Evolutionary conservation across 306 rosid species (phyloP).

Genomic region (Cercis canadensis): DNA sequence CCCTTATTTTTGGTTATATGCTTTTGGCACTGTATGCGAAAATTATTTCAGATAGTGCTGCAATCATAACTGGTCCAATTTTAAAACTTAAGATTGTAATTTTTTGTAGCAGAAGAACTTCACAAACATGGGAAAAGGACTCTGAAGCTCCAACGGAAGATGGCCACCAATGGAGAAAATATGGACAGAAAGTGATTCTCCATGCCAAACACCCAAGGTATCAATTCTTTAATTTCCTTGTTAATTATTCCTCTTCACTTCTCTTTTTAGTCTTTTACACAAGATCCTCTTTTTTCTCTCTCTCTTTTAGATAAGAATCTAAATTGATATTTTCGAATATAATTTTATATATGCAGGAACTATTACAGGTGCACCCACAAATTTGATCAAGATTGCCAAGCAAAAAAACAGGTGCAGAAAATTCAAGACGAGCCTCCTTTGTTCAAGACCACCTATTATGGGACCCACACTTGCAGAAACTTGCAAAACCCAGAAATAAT

Average conservation of each 20-base stretch:
- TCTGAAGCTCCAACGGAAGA: conserved; percentile 49
- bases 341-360: conserved; percentile 44
- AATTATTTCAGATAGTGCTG: no score
- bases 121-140: conserved; percentile 48
- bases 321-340: neutral
- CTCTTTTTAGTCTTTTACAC: no score
- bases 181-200: conserved; percentile 69
- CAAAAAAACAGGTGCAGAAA: conserved; percentile 76
- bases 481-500: conserved; percentile 48
- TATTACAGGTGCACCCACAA: conserved; percentile 85
- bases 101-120: conserved; percentile 50
- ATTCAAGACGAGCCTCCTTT: conserved; percentile 58
- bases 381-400: conserved; percentile 66
- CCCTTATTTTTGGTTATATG: no score
- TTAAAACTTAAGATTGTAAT: conserved; percentile 16
- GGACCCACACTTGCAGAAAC: conserved; percentile 60
- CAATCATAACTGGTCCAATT: no score
- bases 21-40: no score
- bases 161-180: conserved; percentile 82
- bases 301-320: neutral
- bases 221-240: neutral
- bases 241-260: neutral
- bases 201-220: conserved; percentile 56
- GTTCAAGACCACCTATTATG: conserved; percentile 59
- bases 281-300: no score